Percentiles rank a stretch among this genome's conserved stretches.
Evolutionary conservation across 257 asterid species (phyloP).

Genomic region (Forsythia suspensa): DNA sequence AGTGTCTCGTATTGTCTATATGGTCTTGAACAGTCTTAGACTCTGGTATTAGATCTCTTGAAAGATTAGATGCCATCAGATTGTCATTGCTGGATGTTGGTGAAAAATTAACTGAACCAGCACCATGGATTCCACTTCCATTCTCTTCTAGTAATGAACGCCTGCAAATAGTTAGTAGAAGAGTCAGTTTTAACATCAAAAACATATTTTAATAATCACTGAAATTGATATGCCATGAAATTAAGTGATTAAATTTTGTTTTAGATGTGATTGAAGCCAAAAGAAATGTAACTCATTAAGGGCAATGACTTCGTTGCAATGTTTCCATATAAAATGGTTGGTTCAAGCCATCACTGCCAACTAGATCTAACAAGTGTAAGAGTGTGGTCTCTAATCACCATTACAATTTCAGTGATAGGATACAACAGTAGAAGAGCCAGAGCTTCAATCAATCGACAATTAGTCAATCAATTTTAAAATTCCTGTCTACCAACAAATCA

Average conservation of each 20-base stretch:
- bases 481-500: background rate
- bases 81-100: conserved; percentile 26
- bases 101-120: conserved; percentile 23
- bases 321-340: background rate
- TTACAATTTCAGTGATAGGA: background rate
- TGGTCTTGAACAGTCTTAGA: conserved; percentile 21
- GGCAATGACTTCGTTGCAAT: background rate
- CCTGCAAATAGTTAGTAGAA: conserved; percentile 31
- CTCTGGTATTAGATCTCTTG: background rate
- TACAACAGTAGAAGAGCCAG: conserved; percentile 1
- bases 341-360: background rate
- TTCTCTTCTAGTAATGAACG: conserved; percentile 35
- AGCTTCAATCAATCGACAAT: background rate
- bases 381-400: background rate
- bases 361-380: background rate
- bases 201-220: background rate
- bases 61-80: conserved; percentile 23
- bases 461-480: background rate
- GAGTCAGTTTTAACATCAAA: background rate
- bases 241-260: background rate
- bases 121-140: conserved; percentile 22
- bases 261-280: background rate
- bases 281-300: background rate
- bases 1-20: background rate
- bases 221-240: conserved; percentile 12